Conservation (phyloP, 495 filamentous ascomycete species). For the Neohortaea acidophila region DNA sequence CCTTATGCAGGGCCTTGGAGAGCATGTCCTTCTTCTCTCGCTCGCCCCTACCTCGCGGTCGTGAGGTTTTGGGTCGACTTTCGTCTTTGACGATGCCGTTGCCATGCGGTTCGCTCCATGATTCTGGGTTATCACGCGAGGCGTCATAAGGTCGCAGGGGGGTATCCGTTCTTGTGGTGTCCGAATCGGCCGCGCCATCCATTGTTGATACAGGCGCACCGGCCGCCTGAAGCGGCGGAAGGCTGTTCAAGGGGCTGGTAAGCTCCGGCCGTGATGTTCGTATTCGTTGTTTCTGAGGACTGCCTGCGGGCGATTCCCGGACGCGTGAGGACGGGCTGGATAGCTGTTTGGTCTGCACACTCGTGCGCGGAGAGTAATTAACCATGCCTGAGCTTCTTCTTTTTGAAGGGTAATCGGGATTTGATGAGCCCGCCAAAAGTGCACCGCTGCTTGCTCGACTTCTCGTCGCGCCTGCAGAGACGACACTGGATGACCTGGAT, state of each 20-base stretch:
- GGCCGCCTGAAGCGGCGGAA: slow-evolving; percentile 21
- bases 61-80: slow-evolving; percentile 5
- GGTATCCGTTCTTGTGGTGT: too few relatives aligned
- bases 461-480: slow-evolving; percentile 35
- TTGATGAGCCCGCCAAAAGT: slow-evolving; percentile 9
- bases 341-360: slow-evolving; percentile 11
- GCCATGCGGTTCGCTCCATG: too few relatives aligned
- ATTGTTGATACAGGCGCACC: slow-evolving; percentile 5
- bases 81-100: too few relatives aligned
- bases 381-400: slow-evolving; percentile 3
- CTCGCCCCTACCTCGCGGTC: slow-evolving; percentile 24
- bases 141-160: too few relatives aligned
- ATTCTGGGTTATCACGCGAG: too few relatives aligned
- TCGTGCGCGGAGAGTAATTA: slow-evolving; percentile 16
- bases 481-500: slow-evolving; percentile 53
- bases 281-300: slow-evolving; percentile 17
- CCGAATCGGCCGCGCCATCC: slow-evolving; percentile 8
- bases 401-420: slow-evolving; percentile 6
- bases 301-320: slow-evolving; percentile 20
- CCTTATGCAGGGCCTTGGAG: slow-evolving; percentile 81
- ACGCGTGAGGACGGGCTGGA: slow-evolving; percentile 4
- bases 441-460: slow-evolving; percentile 40
- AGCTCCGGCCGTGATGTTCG: slow-evolving; percentile 19
- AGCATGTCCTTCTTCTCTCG: slow-evolving; percentile 69
- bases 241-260: slow-evolving; percentile 16